Percentiles rank a stretch among this genome's conserved stretches.
These are phyloP conservation scores for Peribolospora kevripleyi DNA, from an alignment of 768 basidiomycete genomes.

Conservation along the genomic window DNA sequence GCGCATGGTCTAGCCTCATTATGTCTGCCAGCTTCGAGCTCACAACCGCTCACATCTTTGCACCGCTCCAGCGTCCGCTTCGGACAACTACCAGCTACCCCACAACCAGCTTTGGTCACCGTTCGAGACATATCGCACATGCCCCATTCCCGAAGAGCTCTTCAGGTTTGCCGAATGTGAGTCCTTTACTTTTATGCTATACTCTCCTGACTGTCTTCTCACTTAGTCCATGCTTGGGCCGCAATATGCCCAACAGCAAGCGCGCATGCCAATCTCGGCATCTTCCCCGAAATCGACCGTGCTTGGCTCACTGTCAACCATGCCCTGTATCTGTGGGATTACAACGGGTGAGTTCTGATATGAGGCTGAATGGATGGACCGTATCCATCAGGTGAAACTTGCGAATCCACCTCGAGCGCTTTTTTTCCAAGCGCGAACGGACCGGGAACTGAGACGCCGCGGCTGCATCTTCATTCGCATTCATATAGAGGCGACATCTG, in stretches of 20 bases:
- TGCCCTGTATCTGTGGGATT: constrained; percentile 90
- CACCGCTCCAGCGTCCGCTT: too few species aligned
- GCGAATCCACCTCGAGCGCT: too few species aligned
- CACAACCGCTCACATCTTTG: too few species aligned
- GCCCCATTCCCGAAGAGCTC: neutral
- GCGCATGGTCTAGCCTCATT: too few species aligned
- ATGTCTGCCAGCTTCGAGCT: too few species aligned
- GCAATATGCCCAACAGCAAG: too few species aligned
- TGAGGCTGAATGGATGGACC: too few species aligned
- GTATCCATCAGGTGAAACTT: too few species aligned
- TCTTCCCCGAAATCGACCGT: constrained; percentile 76
- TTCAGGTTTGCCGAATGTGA: neutral
- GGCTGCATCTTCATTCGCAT: neutral
- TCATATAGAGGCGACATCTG: constrained; percentile 52
- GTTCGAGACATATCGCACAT: constrained; percentile 12
- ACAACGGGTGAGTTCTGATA: constrained; percentile 48
- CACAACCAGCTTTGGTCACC: neutral
- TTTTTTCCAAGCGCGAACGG: too few species aligned
- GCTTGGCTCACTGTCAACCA: constrained; percentile 91
- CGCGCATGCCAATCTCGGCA: constrained; percentile 29
- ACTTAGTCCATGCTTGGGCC: constrained; percentile 12
- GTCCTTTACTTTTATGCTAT: neutral
- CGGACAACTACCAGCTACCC: too few species aligned
- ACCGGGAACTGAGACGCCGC: too few species aligned
- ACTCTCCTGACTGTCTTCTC: constrained; percentile 2